Conservation (phyloP, 805 yeast species). For the Kodamaea hsintzibuensis region DNA sequence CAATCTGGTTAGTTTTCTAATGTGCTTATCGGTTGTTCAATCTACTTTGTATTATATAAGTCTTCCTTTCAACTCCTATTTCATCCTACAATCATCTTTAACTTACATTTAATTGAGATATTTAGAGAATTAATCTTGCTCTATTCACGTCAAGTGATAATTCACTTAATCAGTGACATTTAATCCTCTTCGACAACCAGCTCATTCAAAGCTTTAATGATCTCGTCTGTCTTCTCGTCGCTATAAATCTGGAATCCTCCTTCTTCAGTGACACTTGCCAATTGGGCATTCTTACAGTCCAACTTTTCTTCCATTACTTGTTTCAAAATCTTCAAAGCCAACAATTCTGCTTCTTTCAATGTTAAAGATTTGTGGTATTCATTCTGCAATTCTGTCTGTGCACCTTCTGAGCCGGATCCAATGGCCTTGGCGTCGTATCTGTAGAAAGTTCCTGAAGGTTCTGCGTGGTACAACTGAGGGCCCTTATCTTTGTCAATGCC, state of each 20-base stretch:
- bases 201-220: conserved; percentile 75
- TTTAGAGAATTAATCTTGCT: background rate
- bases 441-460: conserved; percentile 97
- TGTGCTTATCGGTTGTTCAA: too few relatives aligned
- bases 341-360: conserved; percentile 86
- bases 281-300: conserved; percentile 92
- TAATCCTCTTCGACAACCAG: conserved; percentile 48
- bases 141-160: background rate
- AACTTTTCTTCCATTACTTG: conserved; percentile 99
- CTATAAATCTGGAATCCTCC: conserved; percentile 83
- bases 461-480: conserved; percentile 97
- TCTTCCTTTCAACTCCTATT: too few relatives aligned
- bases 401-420: conserved; percentile 99
- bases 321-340: conserved; percentile 84
- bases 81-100: too few relatives aligned
- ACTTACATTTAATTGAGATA: background rate
- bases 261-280: conserved; percentile 86
- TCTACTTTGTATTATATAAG: too few relatives aligned
- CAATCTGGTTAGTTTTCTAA: too few relatives aligned
- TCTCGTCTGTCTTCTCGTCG: conserved; percentile 79
- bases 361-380: conserved; percentile 94
- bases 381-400: conserved; percentile 95
- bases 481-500: conserved; percentile 93
- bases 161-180: too few relatives aligned
- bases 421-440: conserved; percentile 98